Evolutionary conservation across 2,329 filamentous ascomycete genomes (phyloP), one percentile per base, ranked within the genome.

Genomic region (Aspergillus sclerotialis): DNA sequence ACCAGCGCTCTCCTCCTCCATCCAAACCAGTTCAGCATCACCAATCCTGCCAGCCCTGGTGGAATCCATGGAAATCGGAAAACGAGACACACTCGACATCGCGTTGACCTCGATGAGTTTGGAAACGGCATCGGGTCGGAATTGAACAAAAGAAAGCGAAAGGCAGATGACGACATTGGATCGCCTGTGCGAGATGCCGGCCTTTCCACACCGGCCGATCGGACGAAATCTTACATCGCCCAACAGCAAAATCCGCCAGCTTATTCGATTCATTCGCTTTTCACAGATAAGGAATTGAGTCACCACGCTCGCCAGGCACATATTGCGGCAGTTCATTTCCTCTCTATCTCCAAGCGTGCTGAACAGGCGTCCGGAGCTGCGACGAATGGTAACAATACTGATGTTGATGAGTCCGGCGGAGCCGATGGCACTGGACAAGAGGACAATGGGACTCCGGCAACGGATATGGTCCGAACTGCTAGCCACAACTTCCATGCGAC

Each of bases 251-350:
- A 74, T 42, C 71, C 75, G 6, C 66, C 75, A 2, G 65, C 70
- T 4, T 80, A 78, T 57, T 78, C 74, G 6, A 69, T 82, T 37
- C 70, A 80, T 36, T 69, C 72, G n/a, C 65, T 82, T 11, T 82
- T 82, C 52, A 81, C 76, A 3, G 77, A 82, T 41, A 81, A 80
- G 60, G 78, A 82, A 55, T 68, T 82, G 34, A 71, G 70, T 33
- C 65, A 76, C 53, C 73, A 76, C 36, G 76, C 75, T 40, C 78
- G 78, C 46, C 69, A 72, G 29, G 78, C 78, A 3, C 73, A 76
- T 32, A 65, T 73, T 18, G 76, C 76, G 4, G 72, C 78, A 1
- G 68, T 72, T 4, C 65, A 69, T 42, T 69, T 68, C 58, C 78
- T 81, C 55, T 68, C 74, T 36, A 73, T 75, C 36, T 73, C 73